Base-by-base conservation (phyloP, 805 yeast species). In the Cyberlindnera lachancei region DNA sequence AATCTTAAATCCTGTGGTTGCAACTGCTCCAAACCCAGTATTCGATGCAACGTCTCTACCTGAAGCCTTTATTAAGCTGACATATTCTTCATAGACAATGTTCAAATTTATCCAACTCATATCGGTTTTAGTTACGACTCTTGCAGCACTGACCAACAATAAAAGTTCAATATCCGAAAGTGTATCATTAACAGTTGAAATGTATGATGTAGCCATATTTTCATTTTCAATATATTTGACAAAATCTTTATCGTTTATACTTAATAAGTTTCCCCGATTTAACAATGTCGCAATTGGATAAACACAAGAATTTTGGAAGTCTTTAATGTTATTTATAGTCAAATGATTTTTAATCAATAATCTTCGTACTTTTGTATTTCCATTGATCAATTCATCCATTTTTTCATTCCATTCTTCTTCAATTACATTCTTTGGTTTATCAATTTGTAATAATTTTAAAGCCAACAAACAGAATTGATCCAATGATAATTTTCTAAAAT, bases 51-150 rank as follows among this genome's bases (percentile, higher is more conserved):
- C 58, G 42, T 10, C 68, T 5, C 58, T 49, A 35, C 71, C 68
- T 35, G 64, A 55, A 0, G 49, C 40, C 34, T 69, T 67, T 27
- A 75, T 63, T 64, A 77, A 67, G 2, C 58, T 61, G n/a, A 51
- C 48, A 54, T 85, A 90, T 53, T 90, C 97, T 20, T 75, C 77
- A 52, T 77, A 80, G 0, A 79, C 81, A 36, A 86, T 58, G 43
- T 82, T 83, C 56, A 87, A 78, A 52, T 85, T 88, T 14, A 84
- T 68, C n/a, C 66, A 64, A 11, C 64, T 74, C 16, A 73, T 55
- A 15, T 70, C 76, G 18, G 66, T 65, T 44, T 77, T 81, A 30
- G 72, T 63, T 16, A 74, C 63, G 31, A 79, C 77, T 27, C 96
- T 64, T 0, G 94, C 84, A 0, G 88, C 79, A 26, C 86, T 74